Evolutionary conservation across 2,329 filamentous ascomycete genomes (phyloP).

Genomic region (Colletotrichum sublineola): DNA sequence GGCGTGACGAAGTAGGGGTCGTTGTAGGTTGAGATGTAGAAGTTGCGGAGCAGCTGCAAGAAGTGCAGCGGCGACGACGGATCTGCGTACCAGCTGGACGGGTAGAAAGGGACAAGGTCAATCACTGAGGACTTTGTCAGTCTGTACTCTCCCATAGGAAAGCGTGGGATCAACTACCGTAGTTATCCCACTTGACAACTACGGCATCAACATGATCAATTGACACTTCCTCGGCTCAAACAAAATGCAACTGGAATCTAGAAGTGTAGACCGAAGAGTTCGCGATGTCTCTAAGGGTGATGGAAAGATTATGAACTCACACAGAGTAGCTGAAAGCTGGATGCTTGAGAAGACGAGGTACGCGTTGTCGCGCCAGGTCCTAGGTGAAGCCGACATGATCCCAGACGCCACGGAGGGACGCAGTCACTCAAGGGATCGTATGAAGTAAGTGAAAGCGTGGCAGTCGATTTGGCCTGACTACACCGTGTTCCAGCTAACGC

Average conservation of each 20-base stretch:
- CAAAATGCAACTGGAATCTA: neutral
- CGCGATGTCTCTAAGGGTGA: neutral
- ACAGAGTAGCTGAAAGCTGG: conserved; percentile 47
- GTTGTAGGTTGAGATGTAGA: conserved; percentile 63
- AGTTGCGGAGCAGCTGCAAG: conserved; percentile 59
- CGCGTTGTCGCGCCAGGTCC: conserved; percentile 49
- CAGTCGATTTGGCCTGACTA: neutral
- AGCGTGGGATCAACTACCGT: neutral
- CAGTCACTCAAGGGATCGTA: neutral
- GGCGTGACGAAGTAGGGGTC: conserved; percentile 65
- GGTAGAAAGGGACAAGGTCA: conserved; percentile 68
- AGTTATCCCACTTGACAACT: neutral
- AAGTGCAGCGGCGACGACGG: conserved; percentile 61
- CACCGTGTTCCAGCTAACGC: no score
- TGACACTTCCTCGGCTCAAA: no score
- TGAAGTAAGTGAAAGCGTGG: neutral
- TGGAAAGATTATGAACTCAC: conserved; percentile 28
- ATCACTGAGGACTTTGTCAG: conserved; percentile 56
- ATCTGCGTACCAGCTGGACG: conserved; percentile 58
- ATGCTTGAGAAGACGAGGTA: conserved; percentile 52
- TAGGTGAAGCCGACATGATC: conserved; percentile 32
- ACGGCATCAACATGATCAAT: no score
- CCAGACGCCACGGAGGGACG: fast-evolving
- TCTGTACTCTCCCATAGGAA: conserved; percentile 1
- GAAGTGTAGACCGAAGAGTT: neutral